Evolutionary conservation across 306 rosid species (phyloP), one percentile per base, ranked within the genome.

Genomic region (Spatholobus suberectus): DNA sequence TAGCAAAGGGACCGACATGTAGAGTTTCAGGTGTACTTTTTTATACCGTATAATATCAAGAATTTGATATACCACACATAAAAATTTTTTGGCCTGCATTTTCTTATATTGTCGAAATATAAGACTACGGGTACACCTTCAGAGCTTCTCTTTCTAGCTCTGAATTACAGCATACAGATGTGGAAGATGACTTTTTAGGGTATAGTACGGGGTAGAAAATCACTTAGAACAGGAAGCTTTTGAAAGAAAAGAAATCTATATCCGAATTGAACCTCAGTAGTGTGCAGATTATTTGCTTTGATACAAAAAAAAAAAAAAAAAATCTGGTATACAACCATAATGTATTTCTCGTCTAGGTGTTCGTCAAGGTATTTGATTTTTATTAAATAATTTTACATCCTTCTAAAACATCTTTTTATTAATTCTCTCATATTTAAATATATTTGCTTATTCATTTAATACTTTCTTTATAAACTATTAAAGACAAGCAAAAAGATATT

Each of bases 121-220:
- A 32, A n/a, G 24, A n/a, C 80, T 63, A 13, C 15, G 35, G 46
- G 69, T 32, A 57, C 37, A 35, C 58, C 68, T 37, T 54, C 13
- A 44, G 21, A 68, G 61, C 73, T 41, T 69, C 73, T 55, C 47
- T 58, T 82, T 65, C 43, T 66, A 20, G 76, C 65, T 46, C 27
- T 66, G 49, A 70, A 26, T 40, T 59, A 13, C 29, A 4, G 47
- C 49, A 32, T 51, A 66, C 37, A 11, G 75, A 23, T 34, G 46
- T 79, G 72, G 81, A 43, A 40, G 61, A 75, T 54, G 81, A 23
- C 76, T n/a, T 66, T 74, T 84, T 4, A 80, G 67, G 78, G 72
- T 66, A 21, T 68, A 73, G 70, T 73, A 27, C 47, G 34, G 47
- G 41, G 21, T 41, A 62, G 71, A 78, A 74, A 78, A 83, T 76